Evolutionary conservation across 352 stramenopile genomes (phyloP).

Genomic region (Phytophthora tubulina): DNA sequence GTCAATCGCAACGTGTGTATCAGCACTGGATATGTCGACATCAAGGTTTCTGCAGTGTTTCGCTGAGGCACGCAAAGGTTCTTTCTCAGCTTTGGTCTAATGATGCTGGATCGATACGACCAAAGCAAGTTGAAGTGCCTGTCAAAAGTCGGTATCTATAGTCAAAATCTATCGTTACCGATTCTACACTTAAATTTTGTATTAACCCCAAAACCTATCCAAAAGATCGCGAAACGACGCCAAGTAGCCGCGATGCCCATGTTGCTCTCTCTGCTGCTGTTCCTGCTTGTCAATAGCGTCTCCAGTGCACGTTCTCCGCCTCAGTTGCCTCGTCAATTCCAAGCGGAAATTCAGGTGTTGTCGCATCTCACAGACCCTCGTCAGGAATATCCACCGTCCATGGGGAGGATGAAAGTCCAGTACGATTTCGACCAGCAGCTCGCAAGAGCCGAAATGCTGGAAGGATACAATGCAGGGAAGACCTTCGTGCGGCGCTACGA

Average conservation of each 20-base stretch:
- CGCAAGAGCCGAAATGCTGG: slow-evolving; percentile 66
- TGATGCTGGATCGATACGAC: not conserved
- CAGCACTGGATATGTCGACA: not conserved
- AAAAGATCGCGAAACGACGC: slow-evolving; percentile 42
- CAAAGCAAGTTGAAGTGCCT: slow-evolving; percentile 17
- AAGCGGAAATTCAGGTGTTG: slow-evolving; percentile 59
- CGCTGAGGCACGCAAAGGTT: not conserved
- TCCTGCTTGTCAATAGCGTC: slow-evolving; percentile 3
- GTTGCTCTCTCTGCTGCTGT: slow-evolving; percentile 17
- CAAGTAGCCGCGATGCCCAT: slow-evolving; percentile 5
- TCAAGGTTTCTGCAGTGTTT: slow-evolving; percentile 6
- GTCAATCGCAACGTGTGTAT: slow-evolving; percentile 3
- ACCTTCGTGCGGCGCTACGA: slow-evolving; percentile 80
- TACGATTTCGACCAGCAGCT: slow-evolving; percentile 75
- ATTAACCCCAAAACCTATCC: slow-evolving; percentile 16
- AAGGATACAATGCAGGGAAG: slow-evolving; percentile 74
- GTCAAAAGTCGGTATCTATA: slow-evolving; percentile 13
- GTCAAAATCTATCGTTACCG: not conserved
- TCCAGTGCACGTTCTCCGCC: slow-evolving; percentile 25
- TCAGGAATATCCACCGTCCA: slow-evolving; percentile 65
- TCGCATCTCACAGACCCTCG: slow-evolving; percentile 72
- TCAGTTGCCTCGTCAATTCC: slow-evolving; percentile 66
- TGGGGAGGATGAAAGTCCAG: slow-evolving; percentile 61
- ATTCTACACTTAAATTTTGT: slow-evolving; percentile 18
- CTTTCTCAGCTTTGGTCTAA: not conserved